These are phyloP conservation scores for Chaetomiaceae sp. DNA, from an alignment of 2,329 filamentous ascomycete species.

Conservation along the genomic window DNA sequence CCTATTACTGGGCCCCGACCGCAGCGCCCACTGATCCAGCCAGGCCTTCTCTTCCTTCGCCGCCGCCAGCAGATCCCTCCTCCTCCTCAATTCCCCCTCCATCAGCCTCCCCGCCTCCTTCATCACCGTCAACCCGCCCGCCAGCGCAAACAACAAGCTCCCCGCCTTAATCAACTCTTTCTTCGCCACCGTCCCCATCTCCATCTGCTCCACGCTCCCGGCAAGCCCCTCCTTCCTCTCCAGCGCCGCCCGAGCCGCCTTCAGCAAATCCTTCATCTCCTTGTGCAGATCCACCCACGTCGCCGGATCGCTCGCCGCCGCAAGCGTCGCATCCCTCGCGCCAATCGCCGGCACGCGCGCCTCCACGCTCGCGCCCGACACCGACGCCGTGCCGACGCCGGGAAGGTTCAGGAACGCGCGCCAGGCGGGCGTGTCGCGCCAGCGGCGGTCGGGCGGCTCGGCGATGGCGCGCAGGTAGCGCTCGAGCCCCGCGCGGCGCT, in stretches of 20 bases:
- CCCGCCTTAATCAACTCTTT: constrained; percentile 63
- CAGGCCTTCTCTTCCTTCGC: constrained; percentile 70
- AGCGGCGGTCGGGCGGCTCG: constrained; percentile 64
- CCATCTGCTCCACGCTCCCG: constrained; percentile 33
- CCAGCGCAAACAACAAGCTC: constrained; percentile 55
- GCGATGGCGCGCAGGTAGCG: constrained; percentile 67
- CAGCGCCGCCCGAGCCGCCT: constrained; percentile 57
- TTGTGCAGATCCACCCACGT: constrained; percentile 73
- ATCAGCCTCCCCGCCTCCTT: constrained; percentile 53
- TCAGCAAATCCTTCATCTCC: constrained; percentile 71
- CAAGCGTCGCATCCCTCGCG: constrained; percentile 32
- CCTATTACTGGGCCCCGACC: constrained; percentile 42
- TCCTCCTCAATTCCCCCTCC: constrained; percentile 66
- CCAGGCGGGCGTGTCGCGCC: constrained; percentile 69
- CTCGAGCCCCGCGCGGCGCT: constrained; percentile 63
- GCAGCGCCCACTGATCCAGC: constrained; percentile 65
- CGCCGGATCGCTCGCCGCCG: constrained; percentile 50
- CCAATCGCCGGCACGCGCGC: constrained; percentile 32
- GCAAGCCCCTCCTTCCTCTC: constrained; percentile 60
- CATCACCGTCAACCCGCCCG: constrained; percentile 57
- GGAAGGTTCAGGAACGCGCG: constrained; percentile 65
- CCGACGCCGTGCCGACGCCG: constrained; percentile 33
- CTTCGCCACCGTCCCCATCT: constrained; percentile 70
- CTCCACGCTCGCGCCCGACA: constrained; percentile 22
- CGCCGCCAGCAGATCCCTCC: constrained; percentile 63